Percentiles rank a stretch among this genome's conserved stretches.
These are phyloP conservation scores for Cyberlindnera mrakii DNA, from an alignment of 805 yeast species.

Conservation along the genomic window DNA sequence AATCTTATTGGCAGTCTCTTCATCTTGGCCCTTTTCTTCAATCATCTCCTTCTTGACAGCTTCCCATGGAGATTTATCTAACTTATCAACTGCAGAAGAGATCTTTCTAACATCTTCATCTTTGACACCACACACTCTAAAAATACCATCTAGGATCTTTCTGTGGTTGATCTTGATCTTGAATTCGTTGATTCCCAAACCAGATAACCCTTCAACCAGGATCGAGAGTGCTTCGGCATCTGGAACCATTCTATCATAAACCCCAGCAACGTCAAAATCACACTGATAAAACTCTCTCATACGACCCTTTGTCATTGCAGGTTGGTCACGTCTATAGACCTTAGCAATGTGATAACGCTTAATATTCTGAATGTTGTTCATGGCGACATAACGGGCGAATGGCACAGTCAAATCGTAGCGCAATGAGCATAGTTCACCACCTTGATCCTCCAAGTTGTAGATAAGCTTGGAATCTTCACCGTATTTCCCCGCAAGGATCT, in stretches of 20 bases:
- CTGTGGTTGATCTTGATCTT: constrained; percentile 93
- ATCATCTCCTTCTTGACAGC: constrained; percentile 89
- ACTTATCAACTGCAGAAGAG: constrained; percentile 93
- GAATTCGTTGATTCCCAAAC: constrained; percentile 82
- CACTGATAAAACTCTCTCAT: constrained; percentile 99
- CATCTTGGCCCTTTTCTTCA: constrained; percentile 84
- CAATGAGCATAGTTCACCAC: constrained; percentile 93
- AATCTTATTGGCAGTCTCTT: constrained; percentile 86
- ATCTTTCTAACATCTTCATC: constrained; percentile 91
- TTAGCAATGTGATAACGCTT: constrained; percentile 97
- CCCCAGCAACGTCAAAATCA: constrained; percentile 96
- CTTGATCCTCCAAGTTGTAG: constrained; percentile 95
- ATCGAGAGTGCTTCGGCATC: constrained; percentile 86
- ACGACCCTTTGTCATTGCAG: constrained; percentile 99
- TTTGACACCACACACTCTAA: constrained; percentile 89
- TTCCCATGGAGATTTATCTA: constrained; percentile 95
- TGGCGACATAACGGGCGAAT: constrained; percentile 94
- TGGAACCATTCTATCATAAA: constrained; percentile 90
- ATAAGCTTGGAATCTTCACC: constrained; percentile 98
- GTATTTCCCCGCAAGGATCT: constrained; percentile 92
- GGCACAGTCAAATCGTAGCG: constrained; percentile 98
- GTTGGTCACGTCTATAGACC: constrained; percentile 98
- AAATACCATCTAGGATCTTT: constrained; percentile 92
- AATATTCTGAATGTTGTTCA: constrained; percentile 84
- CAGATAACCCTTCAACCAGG: constrained; percentile 76